Base-by-base conservation (phyloP, 1,284 basidiomycete genomes). In the Xerocomus amazonicus region DNA sequence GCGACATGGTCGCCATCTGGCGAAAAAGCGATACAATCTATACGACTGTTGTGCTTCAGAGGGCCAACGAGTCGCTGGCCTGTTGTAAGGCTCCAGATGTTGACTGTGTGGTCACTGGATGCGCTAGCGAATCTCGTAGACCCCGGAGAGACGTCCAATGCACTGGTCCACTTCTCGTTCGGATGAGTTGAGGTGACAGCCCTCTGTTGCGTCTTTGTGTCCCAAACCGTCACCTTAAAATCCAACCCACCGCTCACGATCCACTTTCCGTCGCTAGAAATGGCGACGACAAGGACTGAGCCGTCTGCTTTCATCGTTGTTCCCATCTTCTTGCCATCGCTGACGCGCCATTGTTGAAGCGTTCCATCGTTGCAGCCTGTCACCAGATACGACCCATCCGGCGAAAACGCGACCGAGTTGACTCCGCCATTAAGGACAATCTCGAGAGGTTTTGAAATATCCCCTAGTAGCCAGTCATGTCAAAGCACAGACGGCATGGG, bases 201-300 rank as follows among this genome's bases (percentile, higher is more conserved):
- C 38, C 0, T 56, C 35, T 37, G 9, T 19, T 57, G 59, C 0
- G 49, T 57, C 35, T 48, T 56, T 8, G 49, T 40, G 4, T 61
- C 54, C 57, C 59, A 58, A 33, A 61, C 47, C 0, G 35, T 50
- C 27, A 54, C 44, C 37, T 54, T 45, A 8, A 40, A 43, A 9
- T 32, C 48, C 33, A 39, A 12, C 26, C 53, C 57, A 19, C 57
- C 57, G 39, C 45, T 47, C 2, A 59, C 35, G 12, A 59, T 54
- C 57, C 57, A 57, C 23, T 48, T 61, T 26, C 56, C 57, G 19
- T 58, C 59, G 2, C 38, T 47, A 23, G 59, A 58, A 31, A 61
- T 19, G 2, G 53, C 44, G 35, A 58, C 52, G 23, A 44, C 43
- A 14, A 58, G 40, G 13, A 55, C 38, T 3, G 56, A 41, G 16